A percentile compares a stretch with the other conserved stretches of the same genome.
Conservation (phyloP, 257 asterid species). For the Perilla frutescens region DNA sequence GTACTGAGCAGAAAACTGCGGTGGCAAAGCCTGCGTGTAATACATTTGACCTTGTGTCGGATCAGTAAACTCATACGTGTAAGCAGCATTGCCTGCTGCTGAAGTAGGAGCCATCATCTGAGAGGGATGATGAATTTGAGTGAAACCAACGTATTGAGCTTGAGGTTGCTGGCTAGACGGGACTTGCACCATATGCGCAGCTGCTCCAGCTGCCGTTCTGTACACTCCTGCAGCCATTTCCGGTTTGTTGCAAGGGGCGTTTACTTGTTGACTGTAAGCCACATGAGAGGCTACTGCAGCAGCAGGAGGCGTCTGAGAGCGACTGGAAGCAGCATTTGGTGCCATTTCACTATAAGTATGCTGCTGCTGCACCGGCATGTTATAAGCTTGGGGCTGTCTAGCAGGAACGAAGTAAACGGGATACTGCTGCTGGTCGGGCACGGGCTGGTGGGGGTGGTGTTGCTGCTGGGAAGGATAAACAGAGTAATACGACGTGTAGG, state of each 20-base stretch:
- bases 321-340: conserved; percentile 54
- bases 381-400: conserved; percentile 72
- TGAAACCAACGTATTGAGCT: conserved; percentile 64
- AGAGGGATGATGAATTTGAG: conserved; percentile 81
- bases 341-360: conserved; percentile 56
- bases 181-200: conserved; percentile 66
- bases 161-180: conserved; percentile 52
- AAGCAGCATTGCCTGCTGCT: conserved; percentile 49
- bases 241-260: conserved; percentile 56
- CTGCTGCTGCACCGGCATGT: conserved; percentile 63
- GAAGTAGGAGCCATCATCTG: conserved; percentile 70
- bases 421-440: conserved; percentile 74
- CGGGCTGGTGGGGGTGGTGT: conserved; percentile 56
- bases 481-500: conserved; percentile 60
- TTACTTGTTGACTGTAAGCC: conserved; percentile 53
- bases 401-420: conserved; percentile 70
- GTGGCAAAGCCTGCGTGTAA: conserved; percentile 70
- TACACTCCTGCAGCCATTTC: conserved; percentile 69
- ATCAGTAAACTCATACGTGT: conserved; percentile 70
- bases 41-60: conserved; percentile 71
- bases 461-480: conserved; percentile 79
- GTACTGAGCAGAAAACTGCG: conserved; percentile 75
- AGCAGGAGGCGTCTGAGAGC: conserved; percentile 61
- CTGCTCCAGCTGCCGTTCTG: conserved; percentile 58
- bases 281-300: conserved; percentile 48